phyloP scores from a whole-genome alignment of 768 basidiomycete species.

The Xerocomellus intermedius region DNA sequence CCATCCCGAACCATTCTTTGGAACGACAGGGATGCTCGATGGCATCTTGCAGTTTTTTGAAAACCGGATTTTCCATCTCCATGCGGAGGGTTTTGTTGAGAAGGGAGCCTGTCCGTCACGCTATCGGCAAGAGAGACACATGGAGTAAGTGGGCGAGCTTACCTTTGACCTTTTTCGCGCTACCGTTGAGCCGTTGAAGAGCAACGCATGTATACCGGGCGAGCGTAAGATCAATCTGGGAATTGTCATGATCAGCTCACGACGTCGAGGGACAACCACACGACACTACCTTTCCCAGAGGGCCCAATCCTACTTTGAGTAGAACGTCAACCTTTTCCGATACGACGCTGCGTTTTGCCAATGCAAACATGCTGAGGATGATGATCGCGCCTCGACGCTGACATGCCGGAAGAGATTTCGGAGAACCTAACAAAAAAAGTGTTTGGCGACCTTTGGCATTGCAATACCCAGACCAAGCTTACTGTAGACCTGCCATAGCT shows the following conservation, averaged over 20 bases:
- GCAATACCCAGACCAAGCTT: constrained; percentile 27
- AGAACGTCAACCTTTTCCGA: constrained; percentile 81
- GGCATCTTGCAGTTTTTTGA: constrained; percentile 77
- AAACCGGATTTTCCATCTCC: constrained; percentile 85
- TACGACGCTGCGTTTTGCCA: constrained; percentile 77
- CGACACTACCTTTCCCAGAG: constrained; percentile 67
- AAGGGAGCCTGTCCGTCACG: constrained; percentile 64
- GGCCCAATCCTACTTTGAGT: constrained; percentile 83
- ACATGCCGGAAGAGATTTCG: constrained; percentile 67
- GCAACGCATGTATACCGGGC: constrained; percentile 94
- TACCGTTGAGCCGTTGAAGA: constrained; percentile 88
- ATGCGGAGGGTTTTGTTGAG: constrained; percentile 82
- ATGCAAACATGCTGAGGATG: constrained; percentile 94
- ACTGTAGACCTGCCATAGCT: constrained; percentile 98
- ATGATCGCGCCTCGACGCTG: constrained; percentile 96
- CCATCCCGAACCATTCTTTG: constrained; percentile 95
- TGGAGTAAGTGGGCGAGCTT: background rate
- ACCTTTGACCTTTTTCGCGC: constrained; percentile 97
- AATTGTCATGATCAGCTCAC: background rate
- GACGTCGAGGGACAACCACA: background rate
- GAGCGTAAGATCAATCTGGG: constrained; percentile 80
- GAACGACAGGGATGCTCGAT: constrained; percentile 78
- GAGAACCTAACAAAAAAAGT: constrained; percentile 52
- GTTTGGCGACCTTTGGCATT: background rate
- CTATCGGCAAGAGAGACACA: background rate